These are phyloP conservation scores for Babesia caballi DNA, from an alignment of 169 alveolate genomes.

Conservation along the genomic window DNA sequence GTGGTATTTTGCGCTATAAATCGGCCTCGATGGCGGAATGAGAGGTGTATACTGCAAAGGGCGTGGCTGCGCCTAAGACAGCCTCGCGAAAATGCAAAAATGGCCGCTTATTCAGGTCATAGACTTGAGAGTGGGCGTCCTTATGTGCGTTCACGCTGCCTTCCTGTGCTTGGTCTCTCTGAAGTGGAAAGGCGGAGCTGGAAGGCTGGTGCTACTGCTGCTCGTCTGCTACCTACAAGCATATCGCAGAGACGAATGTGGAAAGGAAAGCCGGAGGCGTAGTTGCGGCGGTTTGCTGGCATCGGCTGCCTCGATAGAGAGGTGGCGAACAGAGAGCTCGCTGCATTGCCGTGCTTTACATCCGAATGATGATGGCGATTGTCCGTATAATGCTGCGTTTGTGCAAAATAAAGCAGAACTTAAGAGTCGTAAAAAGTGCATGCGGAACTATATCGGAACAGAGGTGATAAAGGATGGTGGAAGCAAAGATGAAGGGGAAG, in stretches of 20 bases:
- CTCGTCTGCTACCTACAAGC: neutral
- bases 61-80: neutral
- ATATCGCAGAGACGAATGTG: neutral
- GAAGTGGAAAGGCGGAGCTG: neutral
- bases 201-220: neutral
- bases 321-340: no score
- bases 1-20: neutral
- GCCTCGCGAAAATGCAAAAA: conserved; percentile 24
- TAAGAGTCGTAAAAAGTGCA: neutral
- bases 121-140: neutral
- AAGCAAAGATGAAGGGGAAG: neutral
- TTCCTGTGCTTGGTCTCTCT: neutral
- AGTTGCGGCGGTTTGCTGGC: neutral
- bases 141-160: neutral
- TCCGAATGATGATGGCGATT: neutral
- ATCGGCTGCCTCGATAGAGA: neutral
- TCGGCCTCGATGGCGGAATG: neutral
- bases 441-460: neutral
- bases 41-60: neutral
- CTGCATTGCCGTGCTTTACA: neutral
- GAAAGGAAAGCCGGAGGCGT: neutral
- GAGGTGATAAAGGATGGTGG: neutral
- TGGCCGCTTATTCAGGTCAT: neutral
- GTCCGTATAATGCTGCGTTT: neutral
- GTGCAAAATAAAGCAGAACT: neutral